These are phyloP conservation scores for Trichophyton verrucosum DNA, from an alignment of 2,329 filamentous ascomycete species.

Conservation along the genomic window DNA sequence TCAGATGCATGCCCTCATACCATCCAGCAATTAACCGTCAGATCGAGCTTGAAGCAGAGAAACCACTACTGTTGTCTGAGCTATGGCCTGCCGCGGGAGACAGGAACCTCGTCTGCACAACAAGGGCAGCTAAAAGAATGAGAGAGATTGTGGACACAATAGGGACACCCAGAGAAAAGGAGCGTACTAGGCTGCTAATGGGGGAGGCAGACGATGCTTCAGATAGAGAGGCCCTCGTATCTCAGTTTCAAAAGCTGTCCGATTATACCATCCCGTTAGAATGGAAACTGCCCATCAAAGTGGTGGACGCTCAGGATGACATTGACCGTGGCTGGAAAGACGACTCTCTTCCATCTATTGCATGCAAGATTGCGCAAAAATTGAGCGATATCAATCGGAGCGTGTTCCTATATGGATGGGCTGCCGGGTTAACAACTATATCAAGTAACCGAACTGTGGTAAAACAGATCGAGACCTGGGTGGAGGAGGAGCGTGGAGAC, in stretches of 20 bases:
- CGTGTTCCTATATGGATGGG: constrained; percentile 64
- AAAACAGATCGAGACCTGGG: constrained; percentile 49
- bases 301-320: constrained; percentile 39
- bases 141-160: constrained; percentile 53
- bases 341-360: constrained; percentile 36
- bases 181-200: constrained; percentile 48
- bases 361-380: constrained; percentile 31
- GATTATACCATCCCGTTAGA: constrained; percentile 41
- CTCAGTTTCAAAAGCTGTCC: constrained; percentile 36
- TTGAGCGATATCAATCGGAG: constrained; percentile 53
- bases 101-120: constrained; percentile 52
- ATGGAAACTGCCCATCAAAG: constrained; percentile 50
- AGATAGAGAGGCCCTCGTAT: constrained; percentile 23
- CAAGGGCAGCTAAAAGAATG: constrained; percentile 53
- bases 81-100: constrained; percentile 50
- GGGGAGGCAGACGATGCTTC: constrained; percentile 30
- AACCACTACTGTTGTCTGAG: constrained; percentile 47
- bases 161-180: constrained; percentile 48
- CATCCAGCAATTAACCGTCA: constrained; percentile 52
- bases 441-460: constrained; percentile 58
- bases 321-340: constrained; percentile 22
- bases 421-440: constrained; percentile 49
- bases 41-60: constrained; percentile 50
- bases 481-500: constrained; percentile 41
- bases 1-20: constrained; percentile 39